Evolutionary conservation across 129 eudicot species (phyloP), one percentile per base, ranked within the genome.

Genomic region (Silybum marianum): DNA sequence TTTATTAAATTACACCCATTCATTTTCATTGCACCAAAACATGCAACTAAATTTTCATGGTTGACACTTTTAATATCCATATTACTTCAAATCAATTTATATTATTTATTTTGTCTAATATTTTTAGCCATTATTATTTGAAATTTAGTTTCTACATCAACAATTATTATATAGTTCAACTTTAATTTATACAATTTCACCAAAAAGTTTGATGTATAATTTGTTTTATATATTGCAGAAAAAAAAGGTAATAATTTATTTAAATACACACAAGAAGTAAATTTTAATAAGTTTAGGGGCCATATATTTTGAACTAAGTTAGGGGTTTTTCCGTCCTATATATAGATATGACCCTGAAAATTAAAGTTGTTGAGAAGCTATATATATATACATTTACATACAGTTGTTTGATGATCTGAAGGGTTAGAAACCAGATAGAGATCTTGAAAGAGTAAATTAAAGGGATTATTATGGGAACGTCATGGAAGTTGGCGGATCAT

Each of bases 401-500:
- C 3, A 19, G 3, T 63, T 63, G 14, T 63, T 9, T 63, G 30
- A 63, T 63, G 12, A 23, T 63, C 5, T 19, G 28, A 23, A 63
- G 14, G 25, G 69, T 63, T 6, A 22, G 42, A 32, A 69, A 69
- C 0, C 21, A 26, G 28, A 1, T 40, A 26, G 39, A 70, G 74
- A 70, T 25, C 38, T 28, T 13, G 44, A 26, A 30, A 14, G 12
- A n/a, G 28, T 8, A 26, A 69, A 32, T 32, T 32, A 69, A 14
- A 2, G 18, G 82, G 85, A 91, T 90, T 88, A 16, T 81, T 86
- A 81, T 80, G 85, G 6, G 87, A 32, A 66, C 71, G 44, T 84
- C 94, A 75, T 90, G 90, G 90, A 90, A 90, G 48, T 76, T 90
- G 85, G 74, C 81, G 24, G 95, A 88, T 78, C 92, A 90, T 32